A percentile compares a stretch with the other conserved stretches of the same genome.
Evolutionary conservation across 371 early-diverging fungal genomes (phyloP).

Genomic region (Rhizopus stolonifer): DNA sequence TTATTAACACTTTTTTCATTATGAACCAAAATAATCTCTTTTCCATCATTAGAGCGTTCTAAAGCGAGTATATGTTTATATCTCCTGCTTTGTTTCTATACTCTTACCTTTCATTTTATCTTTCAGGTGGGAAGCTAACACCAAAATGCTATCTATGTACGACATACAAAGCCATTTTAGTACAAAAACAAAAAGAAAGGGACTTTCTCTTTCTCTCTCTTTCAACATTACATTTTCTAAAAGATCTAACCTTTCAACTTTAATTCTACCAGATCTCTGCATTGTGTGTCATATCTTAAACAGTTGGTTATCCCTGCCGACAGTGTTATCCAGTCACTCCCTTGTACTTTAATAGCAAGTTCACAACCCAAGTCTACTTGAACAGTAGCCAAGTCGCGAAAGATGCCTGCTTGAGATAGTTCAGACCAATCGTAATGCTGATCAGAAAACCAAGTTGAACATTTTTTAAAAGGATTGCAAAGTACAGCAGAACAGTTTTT

Average conservation of each 20-base stretch:
- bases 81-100: neutral
- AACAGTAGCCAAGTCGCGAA: constrained; percentile 37
- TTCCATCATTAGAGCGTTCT: constrained; percentile 8
- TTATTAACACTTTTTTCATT: neutral
- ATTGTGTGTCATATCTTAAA: constrained; percentile 22
- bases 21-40: constrained; percentile 20
- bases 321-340: constrained; percentile 29
- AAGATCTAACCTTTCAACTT: constrained; percentile 28
- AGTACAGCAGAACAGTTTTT: constrained; percentile 18
- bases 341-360: constrained; percentile 25
- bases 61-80: neutral
- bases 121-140: constrained; percentile 33
- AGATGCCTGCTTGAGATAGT: constrained; percentile 27
- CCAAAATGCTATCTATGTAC: constrained; percentile 26
- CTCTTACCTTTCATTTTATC: constrained; percentile 25
- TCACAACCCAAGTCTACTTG: constrained; percentile 36
- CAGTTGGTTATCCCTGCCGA: constrained; percentile 25
- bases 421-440: constrained; percentile 17
- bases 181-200: neutral
- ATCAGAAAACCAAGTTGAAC: constrained; percentile 30
- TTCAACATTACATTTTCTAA: neutral
- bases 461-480: constrained; percentile 27
- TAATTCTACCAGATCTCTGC: constrained; percentile 34
- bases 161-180: neutral
- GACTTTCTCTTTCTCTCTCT: no score